These are phyloP conservation scores for Paxillus ammoniavirescens DNA, from an alignment of 768 basidiomycete genomes.

Conservation along the genomic window DNA sequence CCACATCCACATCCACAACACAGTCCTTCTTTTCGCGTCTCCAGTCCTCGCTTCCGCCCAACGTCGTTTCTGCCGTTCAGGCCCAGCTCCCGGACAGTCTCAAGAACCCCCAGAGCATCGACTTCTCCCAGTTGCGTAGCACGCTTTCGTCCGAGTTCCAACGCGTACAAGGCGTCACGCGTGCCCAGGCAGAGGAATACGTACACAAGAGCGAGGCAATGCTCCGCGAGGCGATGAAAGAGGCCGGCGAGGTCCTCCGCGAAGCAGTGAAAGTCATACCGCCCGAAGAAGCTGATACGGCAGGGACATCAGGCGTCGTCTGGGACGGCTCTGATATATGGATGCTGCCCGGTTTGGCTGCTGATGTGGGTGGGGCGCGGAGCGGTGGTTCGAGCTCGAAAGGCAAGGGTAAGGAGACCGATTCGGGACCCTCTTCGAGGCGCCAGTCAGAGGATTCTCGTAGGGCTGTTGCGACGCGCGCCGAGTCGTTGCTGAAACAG, in stretches of 20 bases:
- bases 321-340: conserved; percentile 92
- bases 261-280: conserved; percentile 94
- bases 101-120: conserved; percentile 60
- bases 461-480: conserved; percentile 66
- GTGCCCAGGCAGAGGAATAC: conserved; percentile 82
- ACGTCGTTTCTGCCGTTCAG: conserved; percentile 66
- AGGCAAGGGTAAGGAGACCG: conserved; percentile 37
- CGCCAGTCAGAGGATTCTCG: conserved; percentile 39
- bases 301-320: conserved; percentile 40
- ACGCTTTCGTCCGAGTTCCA: conserved; percentile 65
- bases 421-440: conserved; percentile 25
- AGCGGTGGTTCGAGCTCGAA: conserved; percentile 17
- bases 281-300: conserved; percentile 51
- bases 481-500: conserved; percentile 72
- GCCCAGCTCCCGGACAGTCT: conserved; percentile 66
- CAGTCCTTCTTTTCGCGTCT: conserved; percentile 64
- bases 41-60: conserved; percentile 73
- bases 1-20: conserved; percentile 26
- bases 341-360: conserved; percentile 53
- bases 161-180: conserved; percentile 71
- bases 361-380: conserved; percentile 17
- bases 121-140: conserved; percentile 64
- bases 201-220: conserved; percentile 70
- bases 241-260: conserved; percentile 76
- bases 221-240: conserved; percentile 68